These are phyloP conservation scores for Globisporangium acanthophoron DNA, from an alignment of 352 stramenopile genomes.

Conservation along the genomic window DNA sequence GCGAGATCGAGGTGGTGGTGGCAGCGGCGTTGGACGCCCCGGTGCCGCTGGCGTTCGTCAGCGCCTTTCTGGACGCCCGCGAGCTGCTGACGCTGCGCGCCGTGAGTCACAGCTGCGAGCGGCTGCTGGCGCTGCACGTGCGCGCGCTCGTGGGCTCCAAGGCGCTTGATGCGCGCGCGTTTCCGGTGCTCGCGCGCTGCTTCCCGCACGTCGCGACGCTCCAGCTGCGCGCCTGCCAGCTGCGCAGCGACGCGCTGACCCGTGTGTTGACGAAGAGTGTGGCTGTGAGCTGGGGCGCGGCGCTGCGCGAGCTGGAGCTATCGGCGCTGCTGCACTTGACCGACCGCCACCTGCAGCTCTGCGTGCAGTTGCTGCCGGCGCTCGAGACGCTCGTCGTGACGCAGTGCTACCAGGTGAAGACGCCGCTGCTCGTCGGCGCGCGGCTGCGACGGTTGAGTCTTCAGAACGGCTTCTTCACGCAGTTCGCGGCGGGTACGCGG, in stretches of 20 bases:
- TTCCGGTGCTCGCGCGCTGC: slow-evolving; percentile 7
- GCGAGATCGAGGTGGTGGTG: neutral
- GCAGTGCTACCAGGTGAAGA: slow-evolving; percentile 57
- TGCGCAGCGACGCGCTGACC: neutral
- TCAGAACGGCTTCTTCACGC: slow-evolving; percentile 34
- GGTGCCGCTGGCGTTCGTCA: slow-evolving; percentile 5
- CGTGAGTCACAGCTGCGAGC: slow-evolving; percentile 3
- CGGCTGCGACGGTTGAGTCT: slow-evolving; percentile 33
- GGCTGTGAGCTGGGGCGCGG: neutral
- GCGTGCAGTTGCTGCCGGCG: slow-evolving; percentile 24
- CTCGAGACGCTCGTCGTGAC: slow-evolving; percentile 43
- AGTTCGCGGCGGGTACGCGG: slow-evolving; percentile 34
- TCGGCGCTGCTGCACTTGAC: slow-evolving; percentile 38
- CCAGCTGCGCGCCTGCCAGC: slow-evolving; percentile 1
- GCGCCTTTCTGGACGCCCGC: slow-evolving; percentile 1
- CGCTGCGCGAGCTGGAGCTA: slow-evolving; percentile 39
- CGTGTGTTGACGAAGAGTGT: neutral
- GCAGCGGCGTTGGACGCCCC: slow-evolving; percentile 1
- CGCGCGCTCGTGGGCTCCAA: slow-evolving; percentile 6
- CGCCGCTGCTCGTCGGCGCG: slow-evolving; percentile 28
- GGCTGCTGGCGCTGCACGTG: slow-evolving; percentile 7
- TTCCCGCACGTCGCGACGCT: slow-evolving; percentile 10
- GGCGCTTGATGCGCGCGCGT: neutral
- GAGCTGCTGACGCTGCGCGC: slow-evolving; percentile 7
- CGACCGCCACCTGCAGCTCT: slow-evolving; percentile 36